Percentiles rank a stretch among this genome's conserved stretches.
phyloP scores from a whole-genome alignment of 306 rosid species.

The Dalbergia oliveri region DNA sequence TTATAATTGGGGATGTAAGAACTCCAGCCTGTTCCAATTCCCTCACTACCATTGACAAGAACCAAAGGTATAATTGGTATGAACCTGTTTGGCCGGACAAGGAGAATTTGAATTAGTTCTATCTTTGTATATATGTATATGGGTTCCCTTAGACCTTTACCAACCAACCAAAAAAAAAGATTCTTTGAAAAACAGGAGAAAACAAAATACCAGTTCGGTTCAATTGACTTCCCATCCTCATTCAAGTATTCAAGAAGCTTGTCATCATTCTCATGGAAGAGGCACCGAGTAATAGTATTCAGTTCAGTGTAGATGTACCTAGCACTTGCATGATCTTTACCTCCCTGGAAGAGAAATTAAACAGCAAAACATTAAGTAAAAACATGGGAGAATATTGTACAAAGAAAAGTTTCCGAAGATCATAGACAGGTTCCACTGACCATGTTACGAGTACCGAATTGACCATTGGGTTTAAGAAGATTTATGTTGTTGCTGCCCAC shows the following conservation, averaged over 20 bases:
- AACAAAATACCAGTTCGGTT: conserved; percentile 77
- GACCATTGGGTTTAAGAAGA: conserved; percentile 91
- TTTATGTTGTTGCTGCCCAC: conserved; percentile 94
- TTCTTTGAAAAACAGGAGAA: not conserved
- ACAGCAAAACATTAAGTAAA: not conserved
- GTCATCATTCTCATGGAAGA: conserved; percentile 87
- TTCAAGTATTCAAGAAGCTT: conserved; percentile 86
- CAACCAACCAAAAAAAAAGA: not conserved
- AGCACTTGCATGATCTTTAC: conserved; percentile 93
- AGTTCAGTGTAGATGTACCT: conserved; percentile 81
- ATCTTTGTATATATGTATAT: not conserved
- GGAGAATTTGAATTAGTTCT: not conserved
- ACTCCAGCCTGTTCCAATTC: conserved; percentile 96
- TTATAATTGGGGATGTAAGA: conserved; percentile 91
- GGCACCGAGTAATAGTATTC: conserved; percentile 67
- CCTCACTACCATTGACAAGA: conserved; percentile 97
- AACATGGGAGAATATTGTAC: not conserved
- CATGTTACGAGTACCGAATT: conserved; percentile 92
- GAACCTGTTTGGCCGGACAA: conserved; percentile 60
- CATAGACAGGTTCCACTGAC: conserved; percentile 49
- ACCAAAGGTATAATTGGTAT: conserved; percentile 86
- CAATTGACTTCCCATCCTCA: conserved; percentile 90
- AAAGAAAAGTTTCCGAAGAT: not conserved
- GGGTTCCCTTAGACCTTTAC: not conserved
- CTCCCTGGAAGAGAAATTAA: conserved; percentile 63